Evolutionary conservation across 768 basidiomycete species (phyloP), one percentile per base, ranked within the genome.

Genomic region (Mycena rebaudengoi): DNA sequence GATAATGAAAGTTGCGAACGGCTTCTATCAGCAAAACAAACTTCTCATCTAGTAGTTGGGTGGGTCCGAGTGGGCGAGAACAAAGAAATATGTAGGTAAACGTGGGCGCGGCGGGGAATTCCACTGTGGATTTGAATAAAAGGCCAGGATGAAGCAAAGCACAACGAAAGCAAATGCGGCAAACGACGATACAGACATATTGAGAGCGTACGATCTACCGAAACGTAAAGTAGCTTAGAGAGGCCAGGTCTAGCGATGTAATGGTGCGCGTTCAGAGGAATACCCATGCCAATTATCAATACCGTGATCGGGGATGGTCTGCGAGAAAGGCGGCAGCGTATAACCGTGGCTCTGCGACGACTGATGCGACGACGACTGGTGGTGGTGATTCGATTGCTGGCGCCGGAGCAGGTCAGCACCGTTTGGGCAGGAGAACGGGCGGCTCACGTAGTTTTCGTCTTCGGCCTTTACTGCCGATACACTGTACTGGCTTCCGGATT

Each of bases 221-320:
- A 57, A 65, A 65, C 55, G 58, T 65, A 68, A 44, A 61, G 51
- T 68, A 64, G 48, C 48, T 60, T 46, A 46, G 49, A 61, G 46
- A 60, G 55, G 39, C 58, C 35, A 48, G n/a, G 59, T 76, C 79
- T 82, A 89, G 69, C 87, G 85, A 72, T 88, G 88, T 35, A 89
- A 76, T 64, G 85, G 86, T 8, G 82, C 80, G 32, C 89, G 86
- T 73, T 90, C 88, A 35, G 89, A 86, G 46, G 88, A 88, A 60
- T 90, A 90, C 6, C 80, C 71, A 66, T 89, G 86, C 89, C 89
- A 91, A 40, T 71, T 81, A 74, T 88, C 86, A 74, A 89, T 82
- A 55, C 80, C 78, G 67, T 75, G 81, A 33, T 79, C 76, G 49
- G 76, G 79, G 69, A 76, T 74, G 18, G 78, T 76, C 69, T 83